These are phyloP conservation scores for Penicillium digitatum DNA, from an alignment of 2,329 filamentous ascomycete species.

Conservation along the genomic window DNA sequence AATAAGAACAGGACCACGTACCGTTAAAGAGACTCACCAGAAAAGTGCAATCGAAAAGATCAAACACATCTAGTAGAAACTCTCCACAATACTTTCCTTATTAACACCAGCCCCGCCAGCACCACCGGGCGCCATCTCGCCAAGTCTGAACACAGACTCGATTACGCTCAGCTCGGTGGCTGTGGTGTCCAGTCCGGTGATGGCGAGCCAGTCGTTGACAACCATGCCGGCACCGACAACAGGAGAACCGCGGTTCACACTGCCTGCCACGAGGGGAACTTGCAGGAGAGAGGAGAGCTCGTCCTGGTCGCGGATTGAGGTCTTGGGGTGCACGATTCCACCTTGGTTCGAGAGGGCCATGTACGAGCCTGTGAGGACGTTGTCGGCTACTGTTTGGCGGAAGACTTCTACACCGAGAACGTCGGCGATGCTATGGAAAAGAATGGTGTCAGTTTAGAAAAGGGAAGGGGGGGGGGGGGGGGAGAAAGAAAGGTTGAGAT, in stretches of 20 bases:
- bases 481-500: neutral
- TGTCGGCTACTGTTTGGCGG: conserved; percentile 89
- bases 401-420: conserved; percentile 63
- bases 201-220: conserved; percentile 95
- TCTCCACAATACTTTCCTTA: conserved; percentile 99
- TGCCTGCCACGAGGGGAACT: conserved; percentile 90
- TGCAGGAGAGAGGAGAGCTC: conserved; percentile 90
- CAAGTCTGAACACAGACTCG: conserved; percentile 91
- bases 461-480: too few relatives aligned
- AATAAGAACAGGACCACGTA: conserved; percentile 6
- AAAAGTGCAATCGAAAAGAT: conserved; percentile 1
- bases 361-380: conserved; percentile 93
- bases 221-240: conserved; percentile 98
- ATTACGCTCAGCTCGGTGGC: conserved; percentile 97
- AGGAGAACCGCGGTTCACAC: conserved; percentile 85
- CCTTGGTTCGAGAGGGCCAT: conserved; percentile 96
- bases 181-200: conserved; percentile 88
- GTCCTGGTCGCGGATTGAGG: conserved; percentile 94
- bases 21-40: neutral
- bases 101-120: conserved; percentile 56
- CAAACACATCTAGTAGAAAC: conserved; percentile 71
- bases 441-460: neutral
- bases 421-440: conserved; percentile 65
- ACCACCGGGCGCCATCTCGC: conserved; percentile 68
- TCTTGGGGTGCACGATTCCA: conserved; percentile 96